These are phyloP conservation scores for Pseudocohnilembus persalinus DNA, from an alignment of 169 alveolate species.

Conservation along the genomic window DNA sequence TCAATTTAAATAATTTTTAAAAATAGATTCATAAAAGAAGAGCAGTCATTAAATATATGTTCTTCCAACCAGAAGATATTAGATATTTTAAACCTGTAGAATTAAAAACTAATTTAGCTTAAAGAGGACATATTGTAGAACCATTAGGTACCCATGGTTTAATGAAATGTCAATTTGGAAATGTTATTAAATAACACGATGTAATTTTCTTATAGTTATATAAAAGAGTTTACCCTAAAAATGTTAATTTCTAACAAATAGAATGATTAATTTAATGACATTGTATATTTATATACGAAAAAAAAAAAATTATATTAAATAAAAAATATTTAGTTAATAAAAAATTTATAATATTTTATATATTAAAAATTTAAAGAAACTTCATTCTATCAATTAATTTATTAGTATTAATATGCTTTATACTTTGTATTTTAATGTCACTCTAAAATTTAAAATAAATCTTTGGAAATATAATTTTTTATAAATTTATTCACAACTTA, in stretches of 20 bases:
- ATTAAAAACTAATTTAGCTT: slow-evolving; percentile 96
- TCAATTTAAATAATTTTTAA: background rate
- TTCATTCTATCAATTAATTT: no score
- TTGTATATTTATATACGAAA: slow-evolving; percentile 41
- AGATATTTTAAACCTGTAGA: slow-evolving; percentile 97
- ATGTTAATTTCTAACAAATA: background rate
- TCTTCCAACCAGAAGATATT: slow-evolving; percentile 96
- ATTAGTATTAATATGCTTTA: no score
- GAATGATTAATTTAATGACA: background rate
- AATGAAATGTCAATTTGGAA: slow-evolving; percentile 98
- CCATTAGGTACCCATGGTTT: slow-evolving; percentile 99
- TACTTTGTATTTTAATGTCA: no score
- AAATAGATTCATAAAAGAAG: slow-evolving; percentile 87
- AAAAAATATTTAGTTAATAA: no score
- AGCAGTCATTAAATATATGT: slow-evolving; percentile 98
- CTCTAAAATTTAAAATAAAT: no score
- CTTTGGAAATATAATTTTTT: no score
- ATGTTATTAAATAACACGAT: slow-evolving; percentile 93
- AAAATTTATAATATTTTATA: no score
- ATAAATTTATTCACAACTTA: no score
- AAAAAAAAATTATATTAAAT: no score
- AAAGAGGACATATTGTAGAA: slow-evolving; percentile 96
- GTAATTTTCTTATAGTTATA: slow-evolving; percentile 92
- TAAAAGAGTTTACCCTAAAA: slow-evolving; percentile 94
- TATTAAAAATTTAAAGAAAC: no score